These are phyloP conservation scores for Paecilomyces formosus DNA, from an alignment of 2,329 filamentous ascomycete genomes.

Conservation along the genomic window DNA sequence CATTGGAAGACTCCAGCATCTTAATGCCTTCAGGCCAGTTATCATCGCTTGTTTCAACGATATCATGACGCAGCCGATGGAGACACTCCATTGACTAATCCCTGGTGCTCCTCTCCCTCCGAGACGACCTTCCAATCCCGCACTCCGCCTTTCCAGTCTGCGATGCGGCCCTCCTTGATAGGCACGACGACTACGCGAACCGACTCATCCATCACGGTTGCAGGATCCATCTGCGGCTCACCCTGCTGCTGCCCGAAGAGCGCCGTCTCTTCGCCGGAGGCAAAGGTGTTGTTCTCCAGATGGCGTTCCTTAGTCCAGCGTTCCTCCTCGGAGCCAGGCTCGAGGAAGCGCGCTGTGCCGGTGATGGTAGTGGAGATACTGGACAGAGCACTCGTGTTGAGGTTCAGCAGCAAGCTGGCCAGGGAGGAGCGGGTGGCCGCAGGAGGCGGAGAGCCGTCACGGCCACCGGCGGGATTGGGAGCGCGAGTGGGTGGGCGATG, in stretches of 20 bases:
- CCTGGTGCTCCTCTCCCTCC: constrained; percentile 17
- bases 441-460: constrained; percentile 56
- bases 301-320: constrained; percentile 75
- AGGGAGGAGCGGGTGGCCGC: constrained; percentile 63
- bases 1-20: no score
- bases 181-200: constrained; percentile 81
- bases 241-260: constrained; percentile 32
- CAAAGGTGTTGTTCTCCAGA: constrained; percentile 87
- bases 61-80: constrained; percentile 3
- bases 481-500: constrained; percentile 74
- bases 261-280: constrained; percentile 46
- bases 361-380: constrained; percentile 92
- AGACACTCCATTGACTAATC: constrained; percentile 22
- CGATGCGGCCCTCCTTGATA: constrained; percentile 78
- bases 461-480: constrained; percentile 44
- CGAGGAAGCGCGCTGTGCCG: constrained; percentile 69
- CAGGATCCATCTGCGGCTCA: constrained; percentile 19
- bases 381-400: constrained; percentile 82
- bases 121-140: constrained; percentile 59
- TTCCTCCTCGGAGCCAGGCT: constrained; percentile 71
- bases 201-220: constrained; percentile 62
- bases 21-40: no score
- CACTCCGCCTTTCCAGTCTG: constrained; percentile 92
- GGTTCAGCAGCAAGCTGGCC: constrained; percentile 74
- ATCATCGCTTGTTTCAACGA: background rate